Conservation (phyloP, 176 grass and related monocot genomes). For the Avena sativa region DNA sequence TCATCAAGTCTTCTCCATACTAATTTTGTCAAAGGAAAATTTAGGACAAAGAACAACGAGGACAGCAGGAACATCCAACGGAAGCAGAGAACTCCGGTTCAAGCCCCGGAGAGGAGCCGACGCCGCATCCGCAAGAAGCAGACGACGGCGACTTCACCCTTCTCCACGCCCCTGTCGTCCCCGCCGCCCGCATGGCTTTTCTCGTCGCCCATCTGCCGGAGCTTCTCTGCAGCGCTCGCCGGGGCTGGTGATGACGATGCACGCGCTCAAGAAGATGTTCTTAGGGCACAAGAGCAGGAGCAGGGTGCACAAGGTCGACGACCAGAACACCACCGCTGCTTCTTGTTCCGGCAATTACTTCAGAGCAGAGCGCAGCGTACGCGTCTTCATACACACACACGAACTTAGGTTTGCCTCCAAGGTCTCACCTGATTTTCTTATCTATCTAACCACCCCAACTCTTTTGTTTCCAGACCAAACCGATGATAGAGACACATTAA, state of each 20-base stretch:
- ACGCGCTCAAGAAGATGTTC: constrained; percentile 43
- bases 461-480: no score
- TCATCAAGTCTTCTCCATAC: no score
- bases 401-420: no score
- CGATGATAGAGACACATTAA: no score
- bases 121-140: background rate
- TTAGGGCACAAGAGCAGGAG: constrained; percentile 50
- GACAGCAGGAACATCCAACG: background rate
- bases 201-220: constrained; percentile 58
- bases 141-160: constrained; percentile 44
- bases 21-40: no score
- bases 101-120: background rate
- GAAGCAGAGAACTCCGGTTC: background rate
- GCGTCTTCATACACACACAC: no score
- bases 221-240: constrained; percentile 57
- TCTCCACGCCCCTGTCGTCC: constrained; percentile 39
- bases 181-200: constrained; percentile 32
- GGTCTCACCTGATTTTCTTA: no score
- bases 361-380: no score
- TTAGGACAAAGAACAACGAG: background rate
- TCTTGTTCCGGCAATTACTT: background rate
- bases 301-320: constrained; percentile 44
- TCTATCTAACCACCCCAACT: no score
- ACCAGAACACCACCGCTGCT: constrained; percentile 32
- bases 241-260: constrained; percentile 54